phyloP scores from a whole-genome alignment of 1,284 basidiomycete genomes.

The Waitea zeae region DNA sequence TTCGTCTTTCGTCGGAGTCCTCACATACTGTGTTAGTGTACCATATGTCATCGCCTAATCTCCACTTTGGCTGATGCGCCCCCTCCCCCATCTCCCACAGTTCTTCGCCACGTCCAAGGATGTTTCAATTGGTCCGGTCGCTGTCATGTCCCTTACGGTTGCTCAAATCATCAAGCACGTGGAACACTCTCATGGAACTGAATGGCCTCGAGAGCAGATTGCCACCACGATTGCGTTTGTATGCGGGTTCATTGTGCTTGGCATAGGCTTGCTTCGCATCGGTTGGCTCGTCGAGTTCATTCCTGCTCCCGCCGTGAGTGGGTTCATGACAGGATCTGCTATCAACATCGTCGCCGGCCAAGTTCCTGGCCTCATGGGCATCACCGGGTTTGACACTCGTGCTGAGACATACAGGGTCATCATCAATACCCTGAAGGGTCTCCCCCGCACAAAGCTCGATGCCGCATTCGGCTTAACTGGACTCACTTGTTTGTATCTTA shows the following conservation, averaged over 20 bases:
- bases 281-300: slow-evolving; percentile 98
- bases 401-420: slow-evolving; percentile 77
- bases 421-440: slow-evolving; percentile 81
- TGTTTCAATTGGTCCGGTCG: slow-evolving; percentile 90
- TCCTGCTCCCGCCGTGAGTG: slow-evolving; percentile 73
- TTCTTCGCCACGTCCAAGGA: slow-evolving; percentile 92
- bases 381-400: slow-evolving; percentile 69
- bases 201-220: slow-evolving; percentile 57
- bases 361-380: slow-evolving; percentile 75
- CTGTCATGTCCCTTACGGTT: slow-evolving; percentile 93
- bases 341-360: slow-evolving; percentile 79
- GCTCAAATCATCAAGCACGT: slow-evolving; percentile 67
- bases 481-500: slow-evolving; percentile 55
- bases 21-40: slow-evolving; percentile 56
- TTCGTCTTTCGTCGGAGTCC: slow-evolving; percentile 83
- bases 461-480: slow-evolving; percentile 84
- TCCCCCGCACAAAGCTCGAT: slow-evolving; percentile 59
- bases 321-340: slow-evolving; percentile 86
- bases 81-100: too few species aligned
- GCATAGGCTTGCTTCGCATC: slow-evolving; percentile 78
- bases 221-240: slow-evolving; percentile 80
- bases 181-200: slow-evolving; percentile 26
- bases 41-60: slow-evolving; percentile 7
- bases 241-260: slow-evolving; percentile 86
- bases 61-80: slow-evolving; percentile 5